Evolutionary conservation across 148 eudicot genomes (phyloP), one percentile per base, ranked within the genome.

Genomic region (Beta vulgaris): DNA sequence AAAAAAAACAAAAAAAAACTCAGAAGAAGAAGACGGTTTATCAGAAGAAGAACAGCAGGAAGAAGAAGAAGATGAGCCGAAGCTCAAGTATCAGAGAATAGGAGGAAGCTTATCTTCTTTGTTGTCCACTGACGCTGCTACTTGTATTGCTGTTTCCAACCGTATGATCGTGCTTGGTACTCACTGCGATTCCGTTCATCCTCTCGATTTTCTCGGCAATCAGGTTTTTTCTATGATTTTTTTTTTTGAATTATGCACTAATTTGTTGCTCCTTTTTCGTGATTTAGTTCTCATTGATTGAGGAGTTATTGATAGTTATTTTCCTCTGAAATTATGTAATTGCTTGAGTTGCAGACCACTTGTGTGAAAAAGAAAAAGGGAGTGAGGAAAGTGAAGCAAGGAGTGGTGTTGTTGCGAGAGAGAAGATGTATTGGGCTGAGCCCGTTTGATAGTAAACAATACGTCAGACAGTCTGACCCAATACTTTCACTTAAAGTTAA

Each of bases 81-180:
- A 96, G 78, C 87, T 93, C 3, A 93, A 93, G 91, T 93, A 93
- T 73, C 98, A 94, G 85, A 84, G 98, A 53, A 94, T 94, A 97
- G 98, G 98, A 32, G 97, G 93, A 48, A 91, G 91, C 62, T 89
- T 93, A 65, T 86, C 97, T 4, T 73, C 88, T 6, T 87, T 94
- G 9, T 73, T 94, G 1, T 76, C 91, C 0, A 71, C 32, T 73
- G 98, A 94, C 69, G 87, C 95, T 14, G 90, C 95, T 13, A 79
- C 96, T 2, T 91, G 91, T 77, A 79, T 94, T 36, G 88, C 98
- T 53, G 91, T 94, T 25, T 85, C 98, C 0, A 93, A 94, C 34
- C 85, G 98, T 21, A 94, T 94, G 98, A 94, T 94, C 83, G 95
- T 97, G 11, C 93, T 94, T 44, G 98, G 98, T 35, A 94, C 98